phyloP scores from a whole-genome alignment of 768 basidiomycete genomes.

The Astraeus odoratus region DNA sequence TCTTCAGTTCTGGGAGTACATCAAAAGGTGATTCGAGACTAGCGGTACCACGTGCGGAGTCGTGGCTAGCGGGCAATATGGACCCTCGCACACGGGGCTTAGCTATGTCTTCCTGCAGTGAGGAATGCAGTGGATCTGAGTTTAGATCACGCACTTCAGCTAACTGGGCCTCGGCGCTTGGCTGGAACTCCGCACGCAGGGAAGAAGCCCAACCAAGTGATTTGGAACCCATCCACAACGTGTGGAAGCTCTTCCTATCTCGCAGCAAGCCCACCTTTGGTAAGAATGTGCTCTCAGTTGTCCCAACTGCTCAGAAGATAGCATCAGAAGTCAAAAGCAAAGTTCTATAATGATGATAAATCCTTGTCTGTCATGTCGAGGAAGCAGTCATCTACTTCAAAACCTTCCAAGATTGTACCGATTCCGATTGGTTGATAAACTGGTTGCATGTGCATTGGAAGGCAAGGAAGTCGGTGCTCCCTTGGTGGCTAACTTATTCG shows the following conservation, averaged over 20 bases:
- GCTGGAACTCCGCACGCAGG: too few relatives aligned
- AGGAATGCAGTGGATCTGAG: too few relatives aligned
- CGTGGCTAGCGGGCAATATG: constrained; percentile 50
- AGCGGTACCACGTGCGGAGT: constrained; percentile 64
- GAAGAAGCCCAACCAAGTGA: too few relatives aligned
- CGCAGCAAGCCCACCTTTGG: constrained; percentile 63
- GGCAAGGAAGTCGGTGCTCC: constrained; percentile 75
- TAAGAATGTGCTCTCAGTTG: constrained; percentile 43
- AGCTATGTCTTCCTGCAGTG: too few relatives aligned
- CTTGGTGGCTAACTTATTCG: constrained; percentile 73
- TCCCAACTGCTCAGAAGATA: constrained; percentile 40
- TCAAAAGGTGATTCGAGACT: constrained; percentile 88
- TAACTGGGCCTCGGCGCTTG: too few relatives aligned
- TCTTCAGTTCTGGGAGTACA: constrained; percentile 72
- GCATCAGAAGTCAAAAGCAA: constrained; percentile 63
- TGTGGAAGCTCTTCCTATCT: constrained; percentile 76
- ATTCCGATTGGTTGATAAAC: constrained; percentile 60
- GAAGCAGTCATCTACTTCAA: constrained; percentile 88
- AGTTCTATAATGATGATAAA: constrained; percentile 75
- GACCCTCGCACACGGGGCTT: too few relatives aligned
- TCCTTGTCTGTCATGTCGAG: constrained; percentile 71
- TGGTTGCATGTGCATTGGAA: constrained; percentile 70
- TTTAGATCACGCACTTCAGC: too few relatives aligned
- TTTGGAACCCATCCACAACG: constrained; percentile 66
- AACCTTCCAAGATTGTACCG: constrained; percentile 58